Evolutionary conservation across 164 flowering plant species (phyloP), one percentile per base, ranked within the genome.

Genomic region (Hamamelis virginiana): DNA sequence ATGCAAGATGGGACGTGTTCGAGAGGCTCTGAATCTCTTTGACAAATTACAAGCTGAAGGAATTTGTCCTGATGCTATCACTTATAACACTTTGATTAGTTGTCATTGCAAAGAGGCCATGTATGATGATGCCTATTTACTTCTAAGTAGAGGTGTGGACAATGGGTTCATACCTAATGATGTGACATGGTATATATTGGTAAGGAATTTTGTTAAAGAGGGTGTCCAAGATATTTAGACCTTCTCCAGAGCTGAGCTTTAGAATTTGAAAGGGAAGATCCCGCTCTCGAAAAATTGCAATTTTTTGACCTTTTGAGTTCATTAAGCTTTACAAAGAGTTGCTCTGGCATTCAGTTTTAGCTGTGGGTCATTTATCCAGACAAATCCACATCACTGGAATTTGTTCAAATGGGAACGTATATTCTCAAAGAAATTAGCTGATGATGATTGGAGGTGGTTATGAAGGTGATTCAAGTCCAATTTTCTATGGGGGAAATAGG

Each of bases 1-100:
- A 4, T 91, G 97, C 79, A 92, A 80, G 84, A 64, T 47, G 46
- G 86, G 88, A 8, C 81, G 81, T 59, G 51, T 85, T 28, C 64
- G 23, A 25, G 97, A 91, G 68, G 99, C 97, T 58, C 62, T 86
- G 78, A 83, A 80, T 44, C 84, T 92, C 23, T 88, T 91, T 70
- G 85, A 85, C 10, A 87, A 75, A 68, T 76, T 95, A 61, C 78
- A 81, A 69, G 51, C 41, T 65, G 88, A 87, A 82, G 96, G 96
- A 58, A 74, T 89, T 33, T 16, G 41, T 62, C 97, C 98, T 0
- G 93, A 92, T 75, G 80, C 80, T 38, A 66, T 91, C 59, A 89
- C 94, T 62, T 95, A 95, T 59, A 90, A 92, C 71, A 92, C 94
- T 33, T 75, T 95, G 63, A 90, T 95, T 50, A 79, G 84, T 72